Conservation (phyloP, 495 filamentous ascomycete genomes). For the Friedmanniomyces simplex region DNA sequence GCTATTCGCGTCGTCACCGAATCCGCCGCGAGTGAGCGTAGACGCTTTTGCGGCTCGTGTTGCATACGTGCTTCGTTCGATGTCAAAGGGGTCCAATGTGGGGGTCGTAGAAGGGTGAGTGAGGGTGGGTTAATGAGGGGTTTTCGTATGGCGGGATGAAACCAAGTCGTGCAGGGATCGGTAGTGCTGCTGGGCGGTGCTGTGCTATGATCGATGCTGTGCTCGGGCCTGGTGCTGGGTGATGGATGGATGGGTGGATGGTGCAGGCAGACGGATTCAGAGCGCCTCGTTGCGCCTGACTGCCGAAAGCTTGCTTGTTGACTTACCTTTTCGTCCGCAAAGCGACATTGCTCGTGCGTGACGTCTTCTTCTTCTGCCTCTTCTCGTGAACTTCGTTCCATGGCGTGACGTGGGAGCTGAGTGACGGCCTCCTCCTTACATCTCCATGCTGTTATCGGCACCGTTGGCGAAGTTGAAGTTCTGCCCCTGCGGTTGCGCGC, state of each 20-base stretch:
- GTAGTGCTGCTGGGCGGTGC: neutral
- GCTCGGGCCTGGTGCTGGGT: slow-evolving; percentile 12
- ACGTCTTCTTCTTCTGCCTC: neutral
- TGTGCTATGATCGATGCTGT: slow-evolving; percentile 13
- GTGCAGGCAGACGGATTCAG: neutral
- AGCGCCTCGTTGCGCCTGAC: neutral
- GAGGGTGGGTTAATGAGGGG: slow-evolving; percentile 4
- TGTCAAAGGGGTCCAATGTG: slow-evolving; percentile 17
- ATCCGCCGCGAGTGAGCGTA: neutral
- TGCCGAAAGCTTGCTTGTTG: neutral
- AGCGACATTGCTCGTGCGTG: neutral
- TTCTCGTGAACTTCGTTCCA: neutral
- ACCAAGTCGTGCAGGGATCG: slow-evolving; percentile 14
- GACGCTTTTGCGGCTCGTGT: neutral
- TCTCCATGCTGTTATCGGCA: slow-evolving; percentile 83
- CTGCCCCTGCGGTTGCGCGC: slow-evolving; percentile 62
- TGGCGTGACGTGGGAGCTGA: neutral
- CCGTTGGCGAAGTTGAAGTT: slow-evolving; percentile 93
- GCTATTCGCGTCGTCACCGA: neutral
- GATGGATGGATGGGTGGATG: slow-evolving; percentile 2
- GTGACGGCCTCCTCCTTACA: slow-evolving; percentile 46
- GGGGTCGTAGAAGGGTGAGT: neutral
- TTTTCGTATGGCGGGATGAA: neutral
- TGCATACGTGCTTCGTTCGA: slow-evolving; percentile 5
- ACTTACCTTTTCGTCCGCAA: slow-evolving; percentile 10